A percentile compares a stretch with the other conserved stretches of the same genome.
Conservation (phyloP, 768 basidiomycete species). For the Daedaleopsis nitida region DNA sequence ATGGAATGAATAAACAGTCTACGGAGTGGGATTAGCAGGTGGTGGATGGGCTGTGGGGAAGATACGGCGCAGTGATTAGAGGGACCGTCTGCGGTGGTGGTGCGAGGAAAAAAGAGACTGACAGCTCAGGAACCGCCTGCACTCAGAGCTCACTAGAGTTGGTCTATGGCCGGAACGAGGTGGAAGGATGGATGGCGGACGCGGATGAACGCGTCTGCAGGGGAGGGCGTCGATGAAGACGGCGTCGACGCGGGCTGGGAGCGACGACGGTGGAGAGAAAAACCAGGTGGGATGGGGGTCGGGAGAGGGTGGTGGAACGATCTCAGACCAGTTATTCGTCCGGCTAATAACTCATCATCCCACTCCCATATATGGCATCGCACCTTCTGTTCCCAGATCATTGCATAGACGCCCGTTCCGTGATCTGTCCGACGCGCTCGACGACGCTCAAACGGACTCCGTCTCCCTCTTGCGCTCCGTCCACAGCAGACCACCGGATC, state of each 20-base stretch:
- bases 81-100: background rate
- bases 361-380: slow-evolving; percentile 8
- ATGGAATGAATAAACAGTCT: slow-evolving; percentile 22
- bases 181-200: background rate
- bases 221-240: slow-evolving; percentile 17
- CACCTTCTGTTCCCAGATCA: slow-evolving; percentile 5
- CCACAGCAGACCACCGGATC: too few relatives aligned
- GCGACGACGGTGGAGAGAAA: background rate
- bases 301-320: slow-evolving; percentile 18
- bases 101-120: background rate
- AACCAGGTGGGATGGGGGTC: slow-evolving; percentile 6
- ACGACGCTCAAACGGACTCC: background rate
- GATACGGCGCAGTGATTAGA: background rate
- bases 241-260: slow-evolving; percentile 11
- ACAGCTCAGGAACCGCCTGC: slow-evolving; percentile 5
- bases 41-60: slow-evolving; percentile 2
- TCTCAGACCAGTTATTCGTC: slow-evolving; percentile 15
- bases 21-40: slow-evolving; percentile 10
- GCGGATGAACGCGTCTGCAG: slow-evolving; percentile 21
- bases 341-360: slow-evolving; percentile 14
- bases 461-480: background rate
- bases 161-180: slow-evolving; percentile 2
- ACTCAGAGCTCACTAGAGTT: slow-evolving; percentile 4
- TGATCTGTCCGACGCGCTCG: background rate
- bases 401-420: slow-evolving; percentile 2